phyloP scores from a whole-genome alignment of 805 yeast genomes.

The Metschnikowia continentalis region DNA sequence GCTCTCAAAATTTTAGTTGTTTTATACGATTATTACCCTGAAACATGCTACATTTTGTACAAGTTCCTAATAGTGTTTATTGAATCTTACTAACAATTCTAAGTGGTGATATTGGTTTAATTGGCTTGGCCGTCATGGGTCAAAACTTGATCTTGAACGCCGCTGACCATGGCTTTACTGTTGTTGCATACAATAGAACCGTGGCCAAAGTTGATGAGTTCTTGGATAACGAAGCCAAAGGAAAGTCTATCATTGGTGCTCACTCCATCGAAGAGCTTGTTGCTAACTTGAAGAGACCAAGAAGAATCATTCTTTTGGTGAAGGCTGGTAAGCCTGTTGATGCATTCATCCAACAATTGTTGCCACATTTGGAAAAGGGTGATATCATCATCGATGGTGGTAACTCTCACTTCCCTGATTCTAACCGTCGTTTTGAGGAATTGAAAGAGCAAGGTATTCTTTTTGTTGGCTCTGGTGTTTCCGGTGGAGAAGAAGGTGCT shows the following conservation, averaged over 20 bases:
- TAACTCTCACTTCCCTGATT: slow-evolving; percentile 98
- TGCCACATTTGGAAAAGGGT: slow-evolving; percentile 90
- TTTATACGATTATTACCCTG: background rate
- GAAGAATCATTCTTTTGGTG: slow-evolving; percentile 89
- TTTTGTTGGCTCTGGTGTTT: slow-evolving; percentile 98
- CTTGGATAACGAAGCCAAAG: slow-evolving; percentile 93
- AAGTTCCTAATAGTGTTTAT: background rate
- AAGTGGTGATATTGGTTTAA: slow-evolving; percentile 95
- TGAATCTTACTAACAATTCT: slow-evolving; percentile 20
- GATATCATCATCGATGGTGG: slow-evolving; percentile 99
- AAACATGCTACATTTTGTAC: background rate
- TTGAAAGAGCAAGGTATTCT: slow-evolving; percentile 80
- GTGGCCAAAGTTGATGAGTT: slow-evolving; percentile 93
- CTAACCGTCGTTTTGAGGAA: slow-evolving; percentile 94
- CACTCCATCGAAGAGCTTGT: slow-evolving; percentile 84
- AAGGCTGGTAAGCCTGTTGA: slow-evolving; percentile 98
- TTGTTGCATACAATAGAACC: slow-evolving; percentile 98
- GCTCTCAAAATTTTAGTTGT: too few relatives aligned
- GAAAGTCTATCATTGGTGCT: slow-evolving; percentile 93
- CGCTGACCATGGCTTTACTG: slow-evolving; percentile 98
- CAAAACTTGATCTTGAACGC: slow-evolving; percentile 95
- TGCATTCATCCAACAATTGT: slow-evolving; percentile 77
- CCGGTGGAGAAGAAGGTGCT: slow-evolving; percentile 99
- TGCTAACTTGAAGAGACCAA: slow-evolving; percentile 90
- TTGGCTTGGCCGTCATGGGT: slow-evolving; percentile 99